phyloP scores from a whole-genome alignment of 345 rosid species.

The Rubroshorea leprosula region DNA sequence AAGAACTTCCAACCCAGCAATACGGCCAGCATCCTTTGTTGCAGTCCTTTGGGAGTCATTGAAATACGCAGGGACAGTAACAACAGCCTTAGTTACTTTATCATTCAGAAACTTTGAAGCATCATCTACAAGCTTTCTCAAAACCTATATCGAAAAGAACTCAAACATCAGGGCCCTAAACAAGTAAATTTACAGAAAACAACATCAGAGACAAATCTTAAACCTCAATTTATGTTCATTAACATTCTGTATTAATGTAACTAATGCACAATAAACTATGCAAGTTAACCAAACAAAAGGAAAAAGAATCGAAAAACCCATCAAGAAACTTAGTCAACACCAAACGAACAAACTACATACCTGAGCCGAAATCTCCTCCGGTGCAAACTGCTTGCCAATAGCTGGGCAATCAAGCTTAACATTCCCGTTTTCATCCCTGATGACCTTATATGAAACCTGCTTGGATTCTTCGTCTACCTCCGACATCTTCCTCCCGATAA shows the following conservation, averaged over 20 bases:
- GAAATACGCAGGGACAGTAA: constrained; percentile 80
- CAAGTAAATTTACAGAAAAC: too few species aligned
- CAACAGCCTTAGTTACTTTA: constrained; percentile 62
- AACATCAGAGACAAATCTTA: too few species aligned
- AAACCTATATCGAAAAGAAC: constrained; percentile 41
- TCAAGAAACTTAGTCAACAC: neutral
- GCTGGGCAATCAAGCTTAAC: constrained; percentile 96
- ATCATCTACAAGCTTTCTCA: constrained; percentile 97
- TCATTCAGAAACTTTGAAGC: constrained; percentile 72
- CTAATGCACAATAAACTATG: too few species aligned
- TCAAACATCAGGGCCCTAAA: neutral
- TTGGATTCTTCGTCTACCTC: constrained; percentile 96
- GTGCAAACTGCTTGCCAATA: constrained; percentile 82
- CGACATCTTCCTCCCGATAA: constrained; percentile 92
- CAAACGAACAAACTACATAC: constrained; percentile 27
- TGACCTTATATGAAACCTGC: constrained; percentile 82
- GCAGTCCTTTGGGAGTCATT: constrained; percentile 93
- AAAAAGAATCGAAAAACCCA: neutral
- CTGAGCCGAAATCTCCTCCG: constrained; percentile 99
- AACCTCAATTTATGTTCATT: too few species aligned
- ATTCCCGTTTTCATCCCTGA: constrained; percentile 87
- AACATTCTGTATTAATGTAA: too few species aligned
- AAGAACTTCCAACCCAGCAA: constrained; percentile 80
- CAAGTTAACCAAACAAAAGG: neutral
- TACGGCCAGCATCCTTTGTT: constrained; percentile 94